Conservation (phyloP, 2,329 filamentous ascomycete genomes). For the Rachicladosporium sp. region DNA sequence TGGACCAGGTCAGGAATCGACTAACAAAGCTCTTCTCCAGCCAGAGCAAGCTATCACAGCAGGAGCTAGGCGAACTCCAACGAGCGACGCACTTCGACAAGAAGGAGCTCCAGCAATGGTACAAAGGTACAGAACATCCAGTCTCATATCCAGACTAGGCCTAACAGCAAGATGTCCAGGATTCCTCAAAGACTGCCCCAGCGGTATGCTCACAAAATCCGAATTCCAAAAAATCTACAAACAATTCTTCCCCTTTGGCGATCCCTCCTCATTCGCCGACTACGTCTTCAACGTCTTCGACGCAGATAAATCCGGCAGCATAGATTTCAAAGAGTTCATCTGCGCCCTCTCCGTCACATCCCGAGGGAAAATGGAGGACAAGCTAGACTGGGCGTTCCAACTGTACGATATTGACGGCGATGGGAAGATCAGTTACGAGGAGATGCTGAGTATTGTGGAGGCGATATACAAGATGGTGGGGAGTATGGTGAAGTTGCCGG, state of each 20-base stretch:
- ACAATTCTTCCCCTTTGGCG: slow-evolving; percentile 97
- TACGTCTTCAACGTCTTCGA: slow-evolving; percentile 99
- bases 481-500: slow-evolving; percentile 96
- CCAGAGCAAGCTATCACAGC: slow-evolving; percentile 95
- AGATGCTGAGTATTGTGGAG: slow-evolving; percentile 98
- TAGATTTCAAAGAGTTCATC: slow-evolving; percentile 99
- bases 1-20: slow-evolving; percentile 16
- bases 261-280: slow-evolving; percentile 93
- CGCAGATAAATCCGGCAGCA: slow-evolving; percentile 89
- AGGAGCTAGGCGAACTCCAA: slow-evolving; percentile 90
- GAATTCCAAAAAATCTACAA: slow-evolving; percentile 99
- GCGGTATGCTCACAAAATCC: slow-evolving; percentile 90
- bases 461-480: slow-evolving; percentile 99
- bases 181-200: slow-evolving; percentile 98
- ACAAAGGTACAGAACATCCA: no score
- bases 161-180: no score
- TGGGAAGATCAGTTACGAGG: slow-evolving; percentile 96
- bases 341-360: slow-evolving; percentile 94
- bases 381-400: slow-evolving; percentile 98
- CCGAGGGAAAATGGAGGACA: slow-evolving; percentile 97
- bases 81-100: slow-evolving; percentile 98
- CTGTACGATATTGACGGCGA: slow-evolving; percentile 98
- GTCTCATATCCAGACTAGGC: no score
- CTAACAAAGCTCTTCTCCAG: slow-evolving; percentile 39
- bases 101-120: slow-evolving; percentile 99